Conservation (phyloP, 441 rosid species). For the Euphorbia schlechtendalii region DNA sequence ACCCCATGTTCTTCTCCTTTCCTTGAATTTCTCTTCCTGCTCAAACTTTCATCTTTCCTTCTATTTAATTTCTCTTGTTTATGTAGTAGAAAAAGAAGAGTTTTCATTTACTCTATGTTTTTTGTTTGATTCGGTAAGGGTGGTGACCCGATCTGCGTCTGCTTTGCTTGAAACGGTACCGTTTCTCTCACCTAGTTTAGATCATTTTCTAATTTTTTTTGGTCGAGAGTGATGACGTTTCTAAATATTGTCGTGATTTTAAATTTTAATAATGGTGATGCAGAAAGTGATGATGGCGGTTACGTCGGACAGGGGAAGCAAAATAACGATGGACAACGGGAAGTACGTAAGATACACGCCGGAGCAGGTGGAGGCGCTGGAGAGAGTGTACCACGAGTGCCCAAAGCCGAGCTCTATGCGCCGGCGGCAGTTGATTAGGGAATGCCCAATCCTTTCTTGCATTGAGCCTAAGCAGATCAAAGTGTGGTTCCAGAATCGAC, state of each 20-base stretch:
- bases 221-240: too few relatives aligned
- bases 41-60: too few relatives aligned
- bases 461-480: slow-evolving; percentile 97
- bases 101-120: too few relatives aligned
- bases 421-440: slow-evolving; percentile 89
- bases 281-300: slow-evolving; percentile 55
- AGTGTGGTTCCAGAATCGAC: slow-evolving; percentile 97
- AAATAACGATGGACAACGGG: slow-evolving; percentile 67
- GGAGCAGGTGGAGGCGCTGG: slow-evolving; percentile 97
- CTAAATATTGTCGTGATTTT: too few relatives aligned
- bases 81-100: too few relatives aligned
- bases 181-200: too few relatives aligned
- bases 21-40: too few relatives aligned
- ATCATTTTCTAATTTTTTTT: too few relatives aligned
- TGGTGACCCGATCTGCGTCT: slow-evolving; percentile 18
- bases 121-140: slow-evolving; percentile 13
- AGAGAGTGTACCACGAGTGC: slow-evolving; percentile 94
- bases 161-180: slow-evolving; percentile 15
- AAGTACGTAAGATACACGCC: slow-evolving; percentile 96
- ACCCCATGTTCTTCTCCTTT: too few relatives aligned
- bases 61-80: too few relatives aligned
- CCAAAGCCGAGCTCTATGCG: slow-evolving; percentile 97
- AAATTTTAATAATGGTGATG: too few relatives aligned
- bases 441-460: slow-evolving; percentile 93
- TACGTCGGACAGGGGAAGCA: slow-evolving; percentile 32